These are phyloP conservation scores for Mucor mucedo DNA, from an alignment of 371 early-diverging fungal genomes.

Conservation along the genomic window DNA sequence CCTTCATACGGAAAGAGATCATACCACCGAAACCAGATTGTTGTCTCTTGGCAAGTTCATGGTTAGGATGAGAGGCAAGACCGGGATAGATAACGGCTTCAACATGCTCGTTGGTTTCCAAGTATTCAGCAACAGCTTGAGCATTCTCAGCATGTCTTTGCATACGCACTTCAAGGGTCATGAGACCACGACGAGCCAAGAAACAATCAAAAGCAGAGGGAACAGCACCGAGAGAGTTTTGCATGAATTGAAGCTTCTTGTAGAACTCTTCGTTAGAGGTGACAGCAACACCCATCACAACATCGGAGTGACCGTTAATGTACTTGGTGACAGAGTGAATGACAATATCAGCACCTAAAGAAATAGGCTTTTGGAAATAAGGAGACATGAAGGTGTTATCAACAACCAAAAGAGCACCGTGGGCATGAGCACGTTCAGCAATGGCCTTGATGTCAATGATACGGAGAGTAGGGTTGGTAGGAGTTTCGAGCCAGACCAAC, in stretches of 20 bases:
- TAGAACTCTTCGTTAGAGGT: conserved; percentile 77
- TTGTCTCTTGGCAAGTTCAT: conserved; percentile 80
- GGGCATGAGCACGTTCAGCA: conserved; percentile 79
- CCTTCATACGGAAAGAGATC: conserved; percentile 85
- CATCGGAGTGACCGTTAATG: conserved; percentile 98
- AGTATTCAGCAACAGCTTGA: conserved; percentile 71
- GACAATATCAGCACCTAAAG: conserved; percentile 95
- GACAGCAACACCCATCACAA: conserved; percentile 94
- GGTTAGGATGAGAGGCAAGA: conserved; percentile 80
- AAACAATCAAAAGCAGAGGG: conserved; percentile 98
- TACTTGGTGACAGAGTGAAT: conserved; percentile 98
- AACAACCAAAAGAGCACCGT: conserved; percentile 86
- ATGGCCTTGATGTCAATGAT: conserved; percentile 92
- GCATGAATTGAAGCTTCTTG: conserved; percentile 85
- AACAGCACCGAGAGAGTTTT: conserved; percentile 95
- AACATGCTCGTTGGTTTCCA: conserved; percentile 69
- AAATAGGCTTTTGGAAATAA: conserved; percentile 93
- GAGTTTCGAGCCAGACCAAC: conserved; percentile 95
- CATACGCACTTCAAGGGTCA: conserved; percentile 96
- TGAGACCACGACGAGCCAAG: conserved; percentile 93
- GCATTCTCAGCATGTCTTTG: conserved; percentile 89
- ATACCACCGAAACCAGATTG: conserved; percentile 87
- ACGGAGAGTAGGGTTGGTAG: conserved; percentile 96
- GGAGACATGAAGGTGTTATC: conserved; percentile 99
- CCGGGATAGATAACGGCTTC: conserved; percentile 88